Base-by-base conservation (phyloP, 345 rosid genomes). In the Lumnitzera racemosa region DNA sequence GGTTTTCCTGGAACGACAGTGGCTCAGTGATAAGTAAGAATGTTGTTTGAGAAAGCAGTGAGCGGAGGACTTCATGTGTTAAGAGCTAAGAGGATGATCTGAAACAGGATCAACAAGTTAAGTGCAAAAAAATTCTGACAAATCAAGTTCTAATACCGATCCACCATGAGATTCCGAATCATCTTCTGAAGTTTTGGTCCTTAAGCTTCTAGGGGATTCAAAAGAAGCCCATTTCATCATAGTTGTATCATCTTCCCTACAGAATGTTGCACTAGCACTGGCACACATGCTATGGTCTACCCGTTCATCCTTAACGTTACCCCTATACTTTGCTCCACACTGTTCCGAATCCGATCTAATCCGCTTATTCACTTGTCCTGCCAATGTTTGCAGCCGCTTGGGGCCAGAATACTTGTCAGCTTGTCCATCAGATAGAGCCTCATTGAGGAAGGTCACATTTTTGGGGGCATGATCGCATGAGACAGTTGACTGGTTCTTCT, bases 121-220 rank as follows among this genome's bases (percentile, higher is more conserved):
- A 4, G 43, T 7, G 43, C 7, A 5, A 36, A 36, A 36, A 27
- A 27, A 36, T 4, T 36, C 1, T 36, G 43, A 36, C 10, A 36
- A 36, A 36, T 64, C 13, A 11, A 29, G 31, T 14, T 16, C 13
- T 11, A 9, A 9, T 75, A 87, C 95, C 67, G 83, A 81, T 74
- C 78, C 80, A n/a, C 59, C 56, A 23, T 62, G 84, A 59, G 58
- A 69, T 62, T 71, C 57, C 23, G 72, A 77, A 68, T 81, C 88
- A 17, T 77, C 81, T 5, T 83, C 80, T 0, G 73, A 62, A 55
- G 70, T 68, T 69, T 83, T 81, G 29, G 76, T 69, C 70, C 73
- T 78, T 61, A 73, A 72, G 72, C 71, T 76, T 50, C 49, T 60
- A 36, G 73, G 67, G 25, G 88, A 81, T 16, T 81, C 89, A 58